These are phyloP conservation scores for Cordyceps javanica DNA, from an alignment of 2,329 filamentous ascomycete species.

Conservation along the genomic window DNA sequence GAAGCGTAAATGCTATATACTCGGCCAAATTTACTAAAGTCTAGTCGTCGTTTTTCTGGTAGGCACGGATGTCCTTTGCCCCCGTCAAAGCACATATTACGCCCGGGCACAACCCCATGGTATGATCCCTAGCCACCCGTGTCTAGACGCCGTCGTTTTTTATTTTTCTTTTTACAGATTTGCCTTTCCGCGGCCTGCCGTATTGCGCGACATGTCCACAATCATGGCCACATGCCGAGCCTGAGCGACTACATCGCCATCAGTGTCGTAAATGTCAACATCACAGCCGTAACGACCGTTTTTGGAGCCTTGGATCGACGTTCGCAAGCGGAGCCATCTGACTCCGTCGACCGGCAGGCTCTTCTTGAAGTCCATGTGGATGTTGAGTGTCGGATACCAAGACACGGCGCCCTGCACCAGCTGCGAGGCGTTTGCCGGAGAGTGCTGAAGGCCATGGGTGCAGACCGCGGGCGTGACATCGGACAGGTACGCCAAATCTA, in stretches of 20 bases:
- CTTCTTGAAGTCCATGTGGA: constrained; percentile 76
- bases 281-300: constrained; percentile 73
- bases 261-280: constrained; percentile 54
- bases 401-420: constrained; percentile 25
- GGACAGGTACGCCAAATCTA: constrained; percentile 2
- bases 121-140: neutral
- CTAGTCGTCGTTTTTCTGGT: neutral
- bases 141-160: too few relatives aligned
- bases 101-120: neutral
- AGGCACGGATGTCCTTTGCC: too few relatives aligned
- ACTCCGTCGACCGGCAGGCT: constrained; percentile 59
- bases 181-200: constrained; percentile 22
- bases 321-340: constrained; percentile 65
- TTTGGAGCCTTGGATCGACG: constrained; percentile 58
- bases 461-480: constrained; percentile 1
- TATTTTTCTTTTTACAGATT: too few relatives aligned
- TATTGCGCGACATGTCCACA: constrained; percentile 21
- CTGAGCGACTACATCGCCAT: constrained; percentile 25
- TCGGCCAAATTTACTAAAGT: neutral
- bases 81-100: neutral
- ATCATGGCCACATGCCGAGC: constrained; percentile 26
- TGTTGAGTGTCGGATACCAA: constrained; percentile 71
- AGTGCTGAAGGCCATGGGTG: neutral
- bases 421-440: neutral
- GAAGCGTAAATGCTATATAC: neutral